These are phyloP conservation scores for Liquidambar formosana DNA, from an alignment of 164 flowering plant genomes.

Conservation along the genomic window DNA sequence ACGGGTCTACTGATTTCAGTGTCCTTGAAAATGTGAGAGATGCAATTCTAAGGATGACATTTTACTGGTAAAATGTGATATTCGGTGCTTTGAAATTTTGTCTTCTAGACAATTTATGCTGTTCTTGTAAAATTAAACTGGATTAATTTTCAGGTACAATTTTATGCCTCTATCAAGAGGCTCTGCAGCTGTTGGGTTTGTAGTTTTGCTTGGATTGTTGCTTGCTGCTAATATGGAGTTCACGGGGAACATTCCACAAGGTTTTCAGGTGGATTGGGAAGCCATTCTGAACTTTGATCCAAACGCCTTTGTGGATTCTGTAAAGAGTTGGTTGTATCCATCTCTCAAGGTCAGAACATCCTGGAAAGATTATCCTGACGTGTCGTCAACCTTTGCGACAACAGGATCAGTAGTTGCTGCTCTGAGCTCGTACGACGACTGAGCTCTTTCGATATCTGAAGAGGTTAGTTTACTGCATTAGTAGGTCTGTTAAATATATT, in stretches of 20 bases:
- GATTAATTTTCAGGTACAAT: slow-evolving; percentile 70
- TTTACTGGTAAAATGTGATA: slow-evolving; percentile 67
- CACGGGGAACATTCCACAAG: slow-evolving; percentile 72
- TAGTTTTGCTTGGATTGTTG: slow-evolving; percentile 79
- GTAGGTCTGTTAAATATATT: not conserved
- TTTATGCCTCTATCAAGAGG: slow-evolving; percentile 98
- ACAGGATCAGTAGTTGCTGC: slow-evolving; percentile 85
- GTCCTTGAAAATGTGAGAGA: slow-evolving; percentile 70
- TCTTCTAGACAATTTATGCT: not conserved
- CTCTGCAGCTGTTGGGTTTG: slow-evolving; percentile 79
- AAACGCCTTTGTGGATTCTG: slow-evolving; percentile 55
- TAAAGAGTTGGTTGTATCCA: slow-evolving; percentile 81
- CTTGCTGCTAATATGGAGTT: slow-evolving; percentile 98
- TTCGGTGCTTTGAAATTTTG: not conserved
- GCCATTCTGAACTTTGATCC: slow-evolving; percentile 79
- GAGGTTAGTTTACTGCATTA: slow-evolving; percentile 13
- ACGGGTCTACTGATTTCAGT: slow-evolving; percentile 68
- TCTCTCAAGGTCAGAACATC: slow-evolving; percentile 67
- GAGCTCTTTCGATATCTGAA: slow-evolving; percentile 14
- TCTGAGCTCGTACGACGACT: slow-evolving; percentile 66
- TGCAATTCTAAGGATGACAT: slow-evolving; percentile 84
- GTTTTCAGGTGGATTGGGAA: slow-evolving; percentile 94
- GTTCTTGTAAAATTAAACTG: not conserved
- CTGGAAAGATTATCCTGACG: slow-evolving; percentile 88
- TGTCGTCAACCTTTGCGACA: slow-evolving; percentile 64